Evolutionary conservation across 768 basidiomycete species (phyloP), one percentile per base, ranked within the genome.

Genomic region (Boletus subcaerulescens): DNA sequence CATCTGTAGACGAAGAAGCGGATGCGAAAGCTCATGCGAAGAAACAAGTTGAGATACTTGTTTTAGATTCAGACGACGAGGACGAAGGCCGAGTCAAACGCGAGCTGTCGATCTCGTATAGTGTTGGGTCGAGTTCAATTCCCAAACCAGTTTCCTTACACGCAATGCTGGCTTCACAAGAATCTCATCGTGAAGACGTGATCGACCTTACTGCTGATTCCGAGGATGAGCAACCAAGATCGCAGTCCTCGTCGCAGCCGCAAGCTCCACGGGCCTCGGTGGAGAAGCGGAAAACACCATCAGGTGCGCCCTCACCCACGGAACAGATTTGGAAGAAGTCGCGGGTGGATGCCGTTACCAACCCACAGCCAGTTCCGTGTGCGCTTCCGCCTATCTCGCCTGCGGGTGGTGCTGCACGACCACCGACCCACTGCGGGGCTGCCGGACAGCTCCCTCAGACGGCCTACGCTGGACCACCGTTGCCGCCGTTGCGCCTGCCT

Each of bases 131-230:
- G 32, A 71, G 60, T 48, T 65, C 62, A 18, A 62, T 68, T 55
- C 65, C 63, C 63, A 69, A 73, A 60, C 13, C 60, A 58, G 52
- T 66, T 29, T 61, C 48, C 44, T 44, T 53, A 14, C 55, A 58
- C 50, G 46, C 66, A 10, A 61, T 61, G 29, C 45, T 40, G 12
- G 47, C 38, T 18, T 35, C 42, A 22, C 72, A 71, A 50, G 71
- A 70, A 55, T 70, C 71, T 48, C 69, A 69, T 57, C 65, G 63
- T 22, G 72, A 74, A 13, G 79, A 82, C 59, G 85, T 95, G 42
- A 94, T 95, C 59, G 93, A 96, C 67, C 73, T 96, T 55, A 94
- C 93, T 4, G 73, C 86, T 56, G 89, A 91, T 63, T 83, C 84
- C 22, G 88, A 91, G 53, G 88, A 89, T 13, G 92, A 93, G 47